Evolutionary conservation across 305 asterid genomes (phyloP).

Genomic region (Solanum hybrid): DNA sequence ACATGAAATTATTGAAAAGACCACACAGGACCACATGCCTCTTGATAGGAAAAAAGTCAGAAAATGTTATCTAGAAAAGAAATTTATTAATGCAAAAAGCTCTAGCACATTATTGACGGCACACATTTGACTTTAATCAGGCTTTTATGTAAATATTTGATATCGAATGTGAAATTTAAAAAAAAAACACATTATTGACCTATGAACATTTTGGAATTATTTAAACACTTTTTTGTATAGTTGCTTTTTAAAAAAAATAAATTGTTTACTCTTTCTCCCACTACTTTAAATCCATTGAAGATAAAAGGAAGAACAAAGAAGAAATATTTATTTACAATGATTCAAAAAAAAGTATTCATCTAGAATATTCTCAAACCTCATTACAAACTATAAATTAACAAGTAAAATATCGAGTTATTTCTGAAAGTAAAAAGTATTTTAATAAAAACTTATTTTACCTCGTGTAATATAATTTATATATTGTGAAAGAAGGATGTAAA

Average conservation of each 20-base stretch:
- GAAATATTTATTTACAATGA: not conserved
- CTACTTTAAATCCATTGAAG: not conserved
- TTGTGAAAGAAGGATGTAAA: not conserved
- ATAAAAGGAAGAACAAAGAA: not conserved
- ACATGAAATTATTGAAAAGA: constrained; percentile 2
- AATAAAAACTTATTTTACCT: not conserved
- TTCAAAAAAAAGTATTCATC: not conserved
- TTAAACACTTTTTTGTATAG: not conserved
- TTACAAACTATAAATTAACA: not conserved
- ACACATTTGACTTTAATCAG: rapidly evolving
- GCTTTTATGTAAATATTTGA: too few species aligned
- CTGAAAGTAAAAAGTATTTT: not conserved
- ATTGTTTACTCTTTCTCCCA: not conserved
- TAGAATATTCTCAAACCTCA: not conserved
- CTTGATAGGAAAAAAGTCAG: not conserved
- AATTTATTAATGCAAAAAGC: not conserved
- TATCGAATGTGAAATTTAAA: too few species aligned
- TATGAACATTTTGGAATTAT: not conserved
- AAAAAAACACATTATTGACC: not conserved
- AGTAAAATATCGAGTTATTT: not conserved
- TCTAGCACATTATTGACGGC: not conserved
- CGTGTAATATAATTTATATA: not conserved
- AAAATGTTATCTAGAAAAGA: not conserved
- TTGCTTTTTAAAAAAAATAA: not conserved
- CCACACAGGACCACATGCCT: not conserved